Base-by-base conservation (phyloP, 148 eudicot genomes). In the Cornus controversa region DNA sequence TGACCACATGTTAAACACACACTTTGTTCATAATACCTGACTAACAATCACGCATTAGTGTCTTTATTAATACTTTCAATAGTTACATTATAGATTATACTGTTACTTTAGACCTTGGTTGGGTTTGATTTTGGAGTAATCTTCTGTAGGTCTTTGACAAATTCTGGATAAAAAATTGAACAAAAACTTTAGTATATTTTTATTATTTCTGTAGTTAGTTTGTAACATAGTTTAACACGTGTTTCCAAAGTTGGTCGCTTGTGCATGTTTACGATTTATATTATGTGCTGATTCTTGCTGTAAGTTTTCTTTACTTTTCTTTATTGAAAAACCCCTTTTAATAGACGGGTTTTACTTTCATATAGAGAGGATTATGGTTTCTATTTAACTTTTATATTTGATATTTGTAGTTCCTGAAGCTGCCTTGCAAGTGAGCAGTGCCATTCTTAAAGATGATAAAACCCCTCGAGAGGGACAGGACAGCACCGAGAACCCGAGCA, bases 371-470 rank as follows among this genome's bases (percentile, higher is more conserved):
- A 64, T 34, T 24, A 57, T 62, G 50, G 16, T 79, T 66, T 27
- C 60, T 79, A 13, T 36, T 73, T 47, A 18, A 6, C 25, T 76
- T 78, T 69, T 60, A 31, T 77, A 7, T 72, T 29, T 64, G 23
- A 42, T 70, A 1, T 71, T 72, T 85, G 36, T 67, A 90, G 94
- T 85, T 85, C 64, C 76, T 47, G 83, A 84, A 67, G 84, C 82
- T 74, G 72, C 79, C 67, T 76, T 70, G 66, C 78, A 82, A 82
- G 70, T 70, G 36, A 82, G 84, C 37, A 81, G 81, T 77, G 72
- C 36, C 63, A 76, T 76, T 67, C 29, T 86, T 72, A 78, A 83
- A 78, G 92, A 85, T 82, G 91, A 84, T 81, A 81, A 60, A 50
- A 82, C 84, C 50, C 98, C 99, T 29, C 6, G 2, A 36, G n/a